Conservation (phyloP, 2,329 filamentous ascomycete genomes). For the Aciculosporium take region DNA sequence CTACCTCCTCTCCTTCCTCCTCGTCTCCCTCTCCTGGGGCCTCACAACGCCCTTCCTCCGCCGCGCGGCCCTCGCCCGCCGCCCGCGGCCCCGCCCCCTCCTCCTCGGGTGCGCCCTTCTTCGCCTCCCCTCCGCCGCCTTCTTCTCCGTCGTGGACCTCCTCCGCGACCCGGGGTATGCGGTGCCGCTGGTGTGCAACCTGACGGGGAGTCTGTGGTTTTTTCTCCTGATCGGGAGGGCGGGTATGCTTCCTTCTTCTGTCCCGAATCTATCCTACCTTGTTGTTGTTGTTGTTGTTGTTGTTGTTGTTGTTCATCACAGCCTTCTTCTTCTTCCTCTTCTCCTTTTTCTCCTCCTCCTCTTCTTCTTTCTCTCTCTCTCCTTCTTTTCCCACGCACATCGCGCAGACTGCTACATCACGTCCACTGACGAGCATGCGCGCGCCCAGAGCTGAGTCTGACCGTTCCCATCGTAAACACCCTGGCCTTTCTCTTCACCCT, state of each 20-base stretch:
- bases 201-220: slow-evolving; percentile 94
- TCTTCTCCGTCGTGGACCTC: slow-evolving; percentile 66
- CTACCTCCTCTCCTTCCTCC: slow-evolving; percentile 77
- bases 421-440: no score
- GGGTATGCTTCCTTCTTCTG: slow-evolving; percentile 48
- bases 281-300: no score
- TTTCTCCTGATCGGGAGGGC: slow-evolving; percentile 87
- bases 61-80: slow-evolving; percentile 64
- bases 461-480: slow-evolving; percentile 89
- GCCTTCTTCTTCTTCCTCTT: no score
- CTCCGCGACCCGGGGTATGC: slow-evolving; percentile 72
- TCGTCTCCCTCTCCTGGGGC: slow-evolving; percentile 87
- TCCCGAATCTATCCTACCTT: no score
- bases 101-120: slow-evolving; percentile 54
- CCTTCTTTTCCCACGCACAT: no score
- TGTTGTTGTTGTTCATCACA: no score
- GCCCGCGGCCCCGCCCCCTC: slow-evolving; percentile 42
- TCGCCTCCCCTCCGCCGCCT: slow-evolving; percentile 53
- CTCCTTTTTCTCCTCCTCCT: not conserved
- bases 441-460: slow-evolving; percentile 79
- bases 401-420: no score
- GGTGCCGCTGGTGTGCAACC: slow-evolving; percentile 68
- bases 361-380: not conserved
- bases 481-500: slow-evolving; percentile 94
- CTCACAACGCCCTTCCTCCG: slow-evolving; percentile 89